Evolutionary conservation across 495 filamentous ascomycete genomes (phyloP), one percentile per base, ranked within the genome.

Genomic region (Alectoria sarmentosa): DNA sequence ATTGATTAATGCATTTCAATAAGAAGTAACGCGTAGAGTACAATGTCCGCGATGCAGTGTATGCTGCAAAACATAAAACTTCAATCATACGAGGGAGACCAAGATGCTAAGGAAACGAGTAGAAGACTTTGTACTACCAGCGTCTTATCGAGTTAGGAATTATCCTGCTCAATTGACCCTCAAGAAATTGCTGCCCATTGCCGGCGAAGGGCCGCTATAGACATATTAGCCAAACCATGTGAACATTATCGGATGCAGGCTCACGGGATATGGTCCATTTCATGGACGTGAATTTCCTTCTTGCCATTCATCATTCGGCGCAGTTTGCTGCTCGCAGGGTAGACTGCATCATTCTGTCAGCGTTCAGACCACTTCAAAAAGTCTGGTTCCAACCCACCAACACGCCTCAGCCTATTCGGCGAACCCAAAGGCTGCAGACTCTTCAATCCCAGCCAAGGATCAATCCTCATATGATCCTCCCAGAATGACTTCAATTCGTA

Each of bases 381-480:
- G 17, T 10, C 23, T 46, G 7, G 23, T 15, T 55, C 11, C 64
- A 63, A 65, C 59, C 62, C 66, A 69, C 73, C 76, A 55, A 78
- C 76, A 67, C 71, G 71, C 57, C 79, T 71, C 64, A 79, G 68
- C 65, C 79, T 65, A 66, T 81, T 82, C 21, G 76, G 69, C 46
- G 73, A 73, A 0, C 77, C 76, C 17, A 79, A 64, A 23, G 79
- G 77, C 67, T 79, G 77, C 37, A 80, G 69, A 23, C 64, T 72
- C 67, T 76, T 74, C 52, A 80, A 69, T 3, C 78, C 76, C 65
- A 78, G 73, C 75, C 76, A 80, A 13, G 75, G 72, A 68, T 82
- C 77, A 23, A 78, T 62, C 34, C 74, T 73, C 65, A 81, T 78
- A 42, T 78, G 74, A 66, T 80, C 78, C 58, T 82, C 77, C 76